Conservation (phyloP, 2,329 filamentous ascomycete genomes). For the Colletotrichum spinosum region DNA sequence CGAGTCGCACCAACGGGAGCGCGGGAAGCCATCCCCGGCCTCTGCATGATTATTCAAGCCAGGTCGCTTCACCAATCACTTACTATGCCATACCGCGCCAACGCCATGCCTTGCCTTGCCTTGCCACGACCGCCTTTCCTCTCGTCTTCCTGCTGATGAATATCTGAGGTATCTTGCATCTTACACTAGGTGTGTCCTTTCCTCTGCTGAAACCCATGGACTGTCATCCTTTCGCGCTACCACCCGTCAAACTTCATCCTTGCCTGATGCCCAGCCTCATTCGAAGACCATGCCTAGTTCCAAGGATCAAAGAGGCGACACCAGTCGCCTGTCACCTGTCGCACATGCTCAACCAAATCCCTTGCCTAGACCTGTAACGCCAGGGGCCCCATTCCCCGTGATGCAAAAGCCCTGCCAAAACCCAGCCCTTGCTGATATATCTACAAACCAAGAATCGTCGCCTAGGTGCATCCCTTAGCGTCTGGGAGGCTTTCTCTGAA, state of each 20-base stretch:
- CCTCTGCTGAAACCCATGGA: background rate
- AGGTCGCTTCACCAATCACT: constrained; percentile 12
- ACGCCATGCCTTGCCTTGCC: constrained; percentile 1
- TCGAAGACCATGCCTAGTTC: constrained; percentile 17
- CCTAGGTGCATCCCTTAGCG: constrained; percentile 18
- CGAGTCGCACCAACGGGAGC: constrained; percentile 12
- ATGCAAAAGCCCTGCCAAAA: constrained; percentile 24
- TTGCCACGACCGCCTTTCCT: constrained; percentile 8
- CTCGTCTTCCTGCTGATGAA: constrained; percentile 11
- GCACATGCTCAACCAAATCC: constrained; percentile 19
- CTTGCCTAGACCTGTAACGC: constrained; percentile 33
- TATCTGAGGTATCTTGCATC: background rate
- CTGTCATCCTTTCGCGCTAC: background rate
- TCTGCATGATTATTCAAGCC: constrained; percentile 11
- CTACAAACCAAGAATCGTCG: constrained; percentile 31
- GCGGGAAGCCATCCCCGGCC: constrained; percentile 22
- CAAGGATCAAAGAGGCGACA: constrained; percentile 18
- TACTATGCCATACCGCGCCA: constrained; percentile 1
- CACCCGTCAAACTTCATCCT: background rate
- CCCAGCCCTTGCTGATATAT: constrained; percentile 28
- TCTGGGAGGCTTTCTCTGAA: constrained; percentile 50
- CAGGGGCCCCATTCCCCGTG: constrained; percentile 19
- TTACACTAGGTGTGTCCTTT: constrained; percentile 7
- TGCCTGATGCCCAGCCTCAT: constrained; percentile 6
- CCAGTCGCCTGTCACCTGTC: background rate